Evolutionary conservation across 1,284 basidiomycete genomes (phyloP), one percentile per base, ranked within the genome.

Genomic region (Marasmius sp.): DNA sequence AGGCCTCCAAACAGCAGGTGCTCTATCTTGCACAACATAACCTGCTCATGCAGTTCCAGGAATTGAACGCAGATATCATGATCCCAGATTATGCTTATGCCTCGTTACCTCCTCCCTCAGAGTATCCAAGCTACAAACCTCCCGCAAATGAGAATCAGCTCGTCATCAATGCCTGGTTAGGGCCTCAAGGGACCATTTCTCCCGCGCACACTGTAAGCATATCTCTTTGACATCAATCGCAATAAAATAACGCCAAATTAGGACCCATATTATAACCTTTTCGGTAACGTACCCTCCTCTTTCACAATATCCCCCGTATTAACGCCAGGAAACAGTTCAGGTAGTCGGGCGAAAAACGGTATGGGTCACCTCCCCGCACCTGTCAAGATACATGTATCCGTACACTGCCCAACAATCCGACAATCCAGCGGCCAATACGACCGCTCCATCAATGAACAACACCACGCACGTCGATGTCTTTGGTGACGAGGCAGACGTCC

Each of bases 221-320:
- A 37, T 27, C 22, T 34, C 16, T 58, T 65, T 63, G 64, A 60
- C 16, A 50, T 41, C 49, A 43, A 34, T 48, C 58, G 41, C 52
- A 52, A 52, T 65, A 55, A 62, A 57, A 66, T 49, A 65, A 38
- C 14, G 55, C 50, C 57, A 55, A 50, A 58, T 43, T 64, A 95
- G 93, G 97, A 99, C 72, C 95, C 95, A 0, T 97, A 89, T 76
- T 94, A 86, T 77, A 99, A 99, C 72, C 85, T 91, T 66, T 98
- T 93, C 73, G 87, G 94, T 94, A 74, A 65, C 51, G 61, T 66
- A 55, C 38, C 51, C 4, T 41, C 53, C 63, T 53, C 54, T 60
- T 56, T 52, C 57, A 59, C 36, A 62, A 18, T 61, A 58, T 38
- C 64, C 61, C n/a, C 39, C 37, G 61, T 11, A 62, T 51, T 55